Evolutionary conservation across 2,329 filamentous ascomycete genomes (phyloP).

Genomic region (Paecilomyces formosus): DNA sequence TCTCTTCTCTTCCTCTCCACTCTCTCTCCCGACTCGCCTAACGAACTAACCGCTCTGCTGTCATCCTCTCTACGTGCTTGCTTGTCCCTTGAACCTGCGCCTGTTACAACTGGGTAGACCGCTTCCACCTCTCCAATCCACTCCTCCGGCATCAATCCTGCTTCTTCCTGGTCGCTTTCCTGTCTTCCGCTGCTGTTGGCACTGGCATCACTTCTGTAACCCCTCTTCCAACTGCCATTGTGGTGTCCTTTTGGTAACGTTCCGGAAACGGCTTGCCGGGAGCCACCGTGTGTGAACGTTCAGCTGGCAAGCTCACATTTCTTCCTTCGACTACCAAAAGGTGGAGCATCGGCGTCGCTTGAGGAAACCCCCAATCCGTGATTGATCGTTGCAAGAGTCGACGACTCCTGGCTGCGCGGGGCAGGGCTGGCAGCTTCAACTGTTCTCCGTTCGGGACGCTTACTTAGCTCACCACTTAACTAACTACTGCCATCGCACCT

Average conservation of each 20-base stretch:
- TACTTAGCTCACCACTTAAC: not conserved
- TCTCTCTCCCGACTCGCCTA: not conserved
- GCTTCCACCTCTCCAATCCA: not conserved
- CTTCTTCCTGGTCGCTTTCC: not conserved
- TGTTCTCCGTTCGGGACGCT: not conserved
- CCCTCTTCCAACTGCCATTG: not conserved
- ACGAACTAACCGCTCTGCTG: not conserved
- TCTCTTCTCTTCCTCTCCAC: not conserved
- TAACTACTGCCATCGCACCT: not conserved
- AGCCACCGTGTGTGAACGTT: not conserved
- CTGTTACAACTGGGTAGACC: not conserved
- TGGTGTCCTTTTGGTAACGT: not conserved
- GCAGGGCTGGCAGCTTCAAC: not conserved
- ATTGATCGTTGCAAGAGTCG: not conserved
- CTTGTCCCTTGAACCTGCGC: not conserved
- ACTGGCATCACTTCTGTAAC: not conserved
- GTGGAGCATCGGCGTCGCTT: not conserved
- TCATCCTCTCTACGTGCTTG: not conserved
- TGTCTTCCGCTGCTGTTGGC: not conserved
- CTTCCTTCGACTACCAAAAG: not conserved
- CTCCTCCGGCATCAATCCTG: not conserved
- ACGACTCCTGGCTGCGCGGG: not conserved
- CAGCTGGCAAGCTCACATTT: not conserved
- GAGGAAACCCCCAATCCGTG: not conserved
- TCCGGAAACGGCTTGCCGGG: not conserved